Base-by-base conservation (phyloP, 73 alveolate genomes). In the Tetrahymena thermophila region DNA sequence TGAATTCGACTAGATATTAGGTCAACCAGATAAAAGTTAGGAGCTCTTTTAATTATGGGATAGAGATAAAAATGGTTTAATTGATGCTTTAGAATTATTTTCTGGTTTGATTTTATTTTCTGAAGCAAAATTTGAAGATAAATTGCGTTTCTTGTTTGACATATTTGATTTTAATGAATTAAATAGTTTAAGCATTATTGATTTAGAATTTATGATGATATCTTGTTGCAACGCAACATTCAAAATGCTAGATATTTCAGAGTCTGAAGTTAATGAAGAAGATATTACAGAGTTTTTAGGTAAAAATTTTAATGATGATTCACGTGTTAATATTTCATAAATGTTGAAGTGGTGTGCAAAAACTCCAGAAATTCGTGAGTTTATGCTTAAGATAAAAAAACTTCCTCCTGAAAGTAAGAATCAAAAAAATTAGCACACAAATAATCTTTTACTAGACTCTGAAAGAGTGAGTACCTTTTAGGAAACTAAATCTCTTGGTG, bases 151-250 rank as follows among this genome's bases (percentile, higher is more conserved):
- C 96, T 97, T 98, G 85, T 99, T 99, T 97, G 99, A 99, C 93
- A 97, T 99, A 55, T 99, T 98, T 95, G 99, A 99, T 94, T 99
- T 99, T 97, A 99, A 99, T 97, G 99, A 98, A 96, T 96, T 98
- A 16, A 97, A 98, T 89, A 71, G 89, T 71, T 71, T 71, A 71
- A 71, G 89, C 31, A 71, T 71, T 71, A 98, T 98, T 97, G 99
- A 99, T 96, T 95, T 98, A 58, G 99, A 99, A 96, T 98, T 97
- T 96, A 96, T 98, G 98, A 85, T 99, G 89, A 97, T 97, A 85
- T 98, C 99, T 95, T 98, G 99, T 55, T 96, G 98, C 37, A 96
- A 98, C 94, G 98, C 99, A 15, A 96, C 99, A 34, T 98, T 98
- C 57, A 99, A 99, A 96, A 98, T 99, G 96, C 95, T 95, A 94